These are phyloP conservation scores for Aschersonia sp. DNA, from an alignment of 2,329 filamentous ascomycete genomes.

Conservation along the genomic window DNA sequence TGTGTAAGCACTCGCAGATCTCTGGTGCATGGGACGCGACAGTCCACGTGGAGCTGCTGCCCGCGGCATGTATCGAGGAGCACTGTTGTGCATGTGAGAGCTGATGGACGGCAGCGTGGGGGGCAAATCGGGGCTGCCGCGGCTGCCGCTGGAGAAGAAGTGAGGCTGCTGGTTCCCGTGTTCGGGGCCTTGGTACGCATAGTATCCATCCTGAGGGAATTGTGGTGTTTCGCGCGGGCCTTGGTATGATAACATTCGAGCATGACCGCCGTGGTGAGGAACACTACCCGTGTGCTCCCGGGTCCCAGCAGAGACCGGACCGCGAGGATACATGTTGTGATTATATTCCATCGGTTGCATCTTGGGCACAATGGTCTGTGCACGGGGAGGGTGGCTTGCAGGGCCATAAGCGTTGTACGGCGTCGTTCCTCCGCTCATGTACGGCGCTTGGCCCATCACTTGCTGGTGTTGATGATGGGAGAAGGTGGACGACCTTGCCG, in stretches of 20 bases:
- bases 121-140: slow-evolving; percentile 2
- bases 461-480: slow-evolving; percentile 1
- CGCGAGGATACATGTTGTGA: slow-evolving; percentile 2
- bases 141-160: not conserved
- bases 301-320: not conserved
- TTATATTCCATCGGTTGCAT: slow-evolving; percentile 9
- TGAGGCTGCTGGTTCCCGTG: not conserved
- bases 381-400: slow-evolving; percentile 5
- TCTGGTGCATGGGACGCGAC: slow-evolving; percentile 9
- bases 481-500: slow-evolving; percentile 3
- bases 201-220: not conserved
- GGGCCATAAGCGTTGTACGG: slow-evolving; percentile 3
- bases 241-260: slow-evolving; percentile 1
- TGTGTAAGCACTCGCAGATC: slow-evolving; percentile 10
- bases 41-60: not conserved
- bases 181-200: not conserved
- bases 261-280: not conserved
- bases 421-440: slow-evolving; percentile 1
- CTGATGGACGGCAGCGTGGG: slow-evolving; percentile 12
- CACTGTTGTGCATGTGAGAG: slow-evolving; percentile 6
- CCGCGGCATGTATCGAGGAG: not conserved
- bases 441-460: not conserved
- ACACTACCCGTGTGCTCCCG: not conserved
- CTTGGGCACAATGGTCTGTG: slow-evolving; percentile 9
- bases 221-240: not conserved